Base-by-base conservation (phyloP, 2,329 filamentous ascomycete genomes). In the Metarhizium brunneum region DNA sequence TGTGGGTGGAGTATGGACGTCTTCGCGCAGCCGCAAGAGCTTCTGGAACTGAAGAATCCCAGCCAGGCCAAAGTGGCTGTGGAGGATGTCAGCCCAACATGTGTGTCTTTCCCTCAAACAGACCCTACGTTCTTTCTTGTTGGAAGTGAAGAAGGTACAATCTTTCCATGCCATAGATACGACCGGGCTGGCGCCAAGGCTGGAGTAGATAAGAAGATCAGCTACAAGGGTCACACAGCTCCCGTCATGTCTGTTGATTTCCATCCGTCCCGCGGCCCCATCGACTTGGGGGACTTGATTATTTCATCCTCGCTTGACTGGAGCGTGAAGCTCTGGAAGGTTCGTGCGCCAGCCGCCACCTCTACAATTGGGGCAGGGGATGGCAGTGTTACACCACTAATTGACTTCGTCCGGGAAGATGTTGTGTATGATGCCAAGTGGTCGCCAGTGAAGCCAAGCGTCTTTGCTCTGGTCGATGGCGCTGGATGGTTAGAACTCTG, bases 1-100 rank as follows among this genome's bases (percentile, higher is more conserved):
- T 99, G 94, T 70, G 90, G 92, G 50, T 99, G 94, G 94, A 92
- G 89, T 55, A 90, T 96, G 60, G 95, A 99, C 70, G 97, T 99
- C 84, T 88, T 99, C 58, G 90, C 92, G 1, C 90, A 96, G 70
- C 94, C 94, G 0, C 92, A 97, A 71, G 94, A 99, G 74, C 86
- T 91, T 55, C 83, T 99, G 47, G 90, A 95, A 65, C 80, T 99
- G 13, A 87, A 86, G 57, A 89, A 91, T 2, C 92, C 92, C 3
- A 85, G 86, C 16, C 90, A 92, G 5, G 86, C 89, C 63, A 92
- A 91, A 70, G 70, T 74, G 13, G 69, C 69, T 8, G 92, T 91
- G 4, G 95, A 99, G 71, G 94, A 99, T 65, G 85, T 99, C 52
- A 91, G 91, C 54, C 94, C 95, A 2, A 96, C 90, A 0, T 95